Percentiles rank a stretch among this genome's conserved stretches.
Conservation (phyloP, 2,329 filamentous ascomycete genomes). For the Thielaviopsis musarum region DNA sequence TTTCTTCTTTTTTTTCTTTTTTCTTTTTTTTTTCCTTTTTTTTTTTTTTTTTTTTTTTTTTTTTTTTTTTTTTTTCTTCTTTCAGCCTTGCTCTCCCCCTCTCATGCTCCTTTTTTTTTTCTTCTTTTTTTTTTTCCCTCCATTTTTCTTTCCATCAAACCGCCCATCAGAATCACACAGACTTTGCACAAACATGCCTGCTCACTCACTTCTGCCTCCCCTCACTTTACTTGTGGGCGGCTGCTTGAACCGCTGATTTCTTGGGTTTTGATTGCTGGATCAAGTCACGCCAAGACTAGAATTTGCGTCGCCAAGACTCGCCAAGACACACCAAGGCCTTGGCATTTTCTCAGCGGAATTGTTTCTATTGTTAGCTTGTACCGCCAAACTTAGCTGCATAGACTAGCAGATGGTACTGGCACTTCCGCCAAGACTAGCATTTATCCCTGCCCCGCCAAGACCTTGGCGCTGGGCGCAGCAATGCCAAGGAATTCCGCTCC, state of each 20-base stretch:
- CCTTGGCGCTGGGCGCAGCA: constrained; percentile 12
- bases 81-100: background rate
- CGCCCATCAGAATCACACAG: background rate
- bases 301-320: constrained; percentile 6
- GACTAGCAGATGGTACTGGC: constrained; percentile 1
- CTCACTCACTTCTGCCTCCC: background rate
- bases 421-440: background rate
- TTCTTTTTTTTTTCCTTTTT: no score
- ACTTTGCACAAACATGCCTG: background rate
- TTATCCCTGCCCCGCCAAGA: constrained; percentile 9
- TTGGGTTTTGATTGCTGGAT: constrained; percentile 3
- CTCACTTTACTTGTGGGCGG: background rate
- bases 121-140: background rate
- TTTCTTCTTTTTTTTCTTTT: no score
- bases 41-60: no score
- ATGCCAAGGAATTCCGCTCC: constrained; percentile 12
- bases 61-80: no score
- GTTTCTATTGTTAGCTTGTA: background rate
- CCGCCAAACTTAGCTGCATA: no score
- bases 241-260: background rate
- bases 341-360: background rate
- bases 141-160: background rate
- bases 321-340: constrained; percentile 9
- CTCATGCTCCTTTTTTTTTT: background rate
- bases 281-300: constrained; percentile 7